These are phyloP conservation scores for Pulveroboletus sp. DNA, from an alignment of 768 basidiomycete genomes.

Conservation along the genomic window DNA sequence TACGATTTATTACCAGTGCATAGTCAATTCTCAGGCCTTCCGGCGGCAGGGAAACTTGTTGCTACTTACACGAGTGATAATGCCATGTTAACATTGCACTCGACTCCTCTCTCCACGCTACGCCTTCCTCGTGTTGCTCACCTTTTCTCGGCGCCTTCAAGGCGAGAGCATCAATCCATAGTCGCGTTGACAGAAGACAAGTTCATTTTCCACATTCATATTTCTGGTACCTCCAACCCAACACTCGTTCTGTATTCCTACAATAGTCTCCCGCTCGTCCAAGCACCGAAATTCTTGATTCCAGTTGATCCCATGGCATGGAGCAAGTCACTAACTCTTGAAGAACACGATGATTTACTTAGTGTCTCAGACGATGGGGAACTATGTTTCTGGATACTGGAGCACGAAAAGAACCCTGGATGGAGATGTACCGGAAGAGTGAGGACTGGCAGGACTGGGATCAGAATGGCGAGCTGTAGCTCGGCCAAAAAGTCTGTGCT, in stretches of 20 bases:
- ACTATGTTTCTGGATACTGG: slow-evolving; percentile 83
- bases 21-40: slow-evolving; percentile 7
- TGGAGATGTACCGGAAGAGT: slow-evolving; percentile 77
- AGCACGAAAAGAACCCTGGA: slow-evolving; percentile 31
- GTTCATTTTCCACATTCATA: slow-evolving; percentile 54
- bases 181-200: slow-evolving; percentile 63
- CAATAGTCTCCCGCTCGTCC: slow-evolving; percentile 48
- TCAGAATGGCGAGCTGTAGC: slow-evolving; percentile 78
- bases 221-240: slow-evolving; percentile 33
- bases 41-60: slow-evolving; percentile 44
- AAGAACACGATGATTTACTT: slow-evolving; percentile 67
- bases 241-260: slow-evolving; percentile 46
- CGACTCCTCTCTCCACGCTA: slow-evolving; percentile 40
- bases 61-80: slow-evolving; percentile 55
- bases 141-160: slow-evolving; percentile 65
- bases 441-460: slow-evolving; percentile 59
- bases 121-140: slow-evolving; percentile 50
- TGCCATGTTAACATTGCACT: slow-evolving; percentile 50
- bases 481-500: slow-evolving; percentile 90
- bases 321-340: slow-evolving; percentile 47
- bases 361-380: slow-evolving; percentile 75
- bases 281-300: slow-evolving; percentile 51
- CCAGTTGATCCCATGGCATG: slow-evolving; percentile 90
- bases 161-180: slow-evolving; percentile 49
- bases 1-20: neutral